These are phyloP conservation scores for Colletotrichum lupini DNA, from an alignment of 2,329 filamentous ascomycete species.

Conservation along the genomic window DNA sequence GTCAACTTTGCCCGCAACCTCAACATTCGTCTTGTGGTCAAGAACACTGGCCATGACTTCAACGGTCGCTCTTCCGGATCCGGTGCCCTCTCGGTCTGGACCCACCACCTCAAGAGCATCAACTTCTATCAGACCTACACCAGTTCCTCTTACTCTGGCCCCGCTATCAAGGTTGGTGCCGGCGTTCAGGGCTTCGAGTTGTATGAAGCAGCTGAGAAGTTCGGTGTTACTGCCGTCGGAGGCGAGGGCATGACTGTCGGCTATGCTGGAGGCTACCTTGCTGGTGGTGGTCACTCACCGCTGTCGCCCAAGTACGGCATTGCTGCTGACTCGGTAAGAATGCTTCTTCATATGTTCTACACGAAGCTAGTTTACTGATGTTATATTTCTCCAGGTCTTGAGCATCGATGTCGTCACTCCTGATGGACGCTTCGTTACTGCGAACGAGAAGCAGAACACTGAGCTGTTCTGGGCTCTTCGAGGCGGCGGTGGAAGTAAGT, in stretches of 20 bases:
- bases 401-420: constrained; percentile 59
- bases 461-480: constrained; percentile 63
- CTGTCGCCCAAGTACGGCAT: constrained; percentile 65
- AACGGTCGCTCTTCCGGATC: constrained; percentile 48
- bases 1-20: constrained; percentile 58
- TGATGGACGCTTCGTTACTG: constrained; percentile 53
- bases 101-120: constrained; percentile 51
- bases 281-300: constrained; percentile 68
- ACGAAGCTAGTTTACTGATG: neutral
- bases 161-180: constrained; percentile 63
- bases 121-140: constrained; percentile 47
- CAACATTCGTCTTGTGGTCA: constrained; percentile 61
- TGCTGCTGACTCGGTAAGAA: constrained; percentile 64
- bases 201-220: constrained; percentile 58
- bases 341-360: constrained; percentile 50
- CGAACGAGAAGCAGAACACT: constrained; percentile 49
- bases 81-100: constrained; percentile 50
- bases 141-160: constrained; percentile 56
- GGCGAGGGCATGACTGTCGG: constrained; percentile 67
- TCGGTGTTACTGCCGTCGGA: constrained; percentile 61
- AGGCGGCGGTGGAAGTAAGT: constrained; percentile 51
- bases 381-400: constrained; percentile 39
- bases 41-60: constrained; percentile 52
- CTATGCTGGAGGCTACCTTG: constrained; percentile 67
- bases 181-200: constrained; percentile 62